Base-by-base conservation (phyloP, 176 grass and related monocot genomes). In the Chrysopogon serrulatus region DNA sequence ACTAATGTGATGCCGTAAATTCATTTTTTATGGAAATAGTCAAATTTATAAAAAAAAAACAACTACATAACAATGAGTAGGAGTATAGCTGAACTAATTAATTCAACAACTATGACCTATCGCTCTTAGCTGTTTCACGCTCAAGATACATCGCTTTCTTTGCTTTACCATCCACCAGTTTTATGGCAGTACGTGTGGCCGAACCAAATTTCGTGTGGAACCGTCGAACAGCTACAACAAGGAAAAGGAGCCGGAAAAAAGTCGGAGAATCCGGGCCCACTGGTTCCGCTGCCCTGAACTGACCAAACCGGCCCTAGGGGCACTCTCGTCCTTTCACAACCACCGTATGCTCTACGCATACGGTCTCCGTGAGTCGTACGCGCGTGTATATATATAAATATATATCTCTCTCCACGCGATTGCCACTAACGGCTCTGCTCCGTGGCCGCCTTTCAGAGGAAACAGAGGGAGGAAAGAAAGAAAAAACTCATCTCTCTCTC, bases 351-450 rank as follows among this genome's bases (percentile, higher is more conserved):
- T 47, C n/a, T 45, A 84, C 65, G 41, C 28, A 61, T 79, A 79
- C 56, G 80, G 1, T 2, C 48, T 1, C 34, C 18, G 24, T 2
- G 43, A 1, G 31, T 63, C 54, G 53, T 71, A 88, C 56, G 9
- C 81, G 21, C 5, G 60, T 80, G 6, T 69, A 23, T 76, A 81
- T 85, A 49, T 56, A 15, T 56, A 21, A 24, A 56, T 24, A 45
- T n/a, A 8, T 24, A n/a, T n/a, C n/a, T n/a, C n/a, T n/a, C 53
- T 57, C 53, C 41, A 47, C 27, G 61, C 72, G 41, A 30, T 28
- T 14, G 23, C 24, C 67, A 24, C 68, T 61, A 75, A 80, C 87
- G 82, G 76, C 51, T 85, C 83, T 19, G 74, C 71, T 11, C 65
- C 72, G 43, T 84, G 42, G 56, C 30, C 71, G 44, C 59, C 31